These are phyloP conservation scores for Tuber calosporum DNA, from an alignment of 495 filamentous ascomycete genomes.

Conservation along the genomic window DNA sequence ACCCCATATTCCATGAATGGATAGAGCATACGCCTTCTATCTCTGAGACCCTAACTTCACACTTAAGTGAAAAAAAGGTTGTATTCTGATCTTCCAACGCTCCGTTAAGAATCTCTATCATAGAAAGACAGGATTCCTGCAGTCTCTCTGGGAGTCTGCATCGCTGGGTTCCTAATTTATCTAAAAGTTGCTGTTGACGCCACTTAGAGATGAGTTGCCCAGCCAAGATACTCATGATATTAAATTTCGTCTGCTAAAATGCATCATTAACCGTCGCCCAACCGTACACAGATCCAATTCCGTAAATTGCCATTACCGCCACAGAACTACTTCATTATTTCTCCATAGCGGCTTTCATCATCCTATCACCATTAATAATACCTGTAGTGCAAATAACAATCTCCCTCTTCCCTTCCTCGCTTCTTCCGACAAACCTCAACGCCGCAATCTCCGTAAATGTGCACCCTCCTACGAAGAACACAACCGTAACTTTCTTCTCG, in stretches of 20 bases:
- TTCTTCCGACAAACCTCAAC: constrained; percentile 76
- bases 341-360: constrained; percentile 74
- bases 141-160: constrained; percentile 58
- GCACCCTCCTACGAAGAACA: constrained; percentile 91
- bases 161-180: constrained; percentile 50
- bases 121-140: constrained; percentile 53
- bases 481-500: constrained; percentile 74
- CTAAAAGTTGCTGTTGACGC: constrained; percentile 14
- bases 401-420: constrained; percentile 73
- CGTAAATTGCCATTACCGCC: neutral
- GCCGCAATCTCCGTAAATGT: constrained; percentile 95
- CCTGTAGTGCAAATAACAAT: constrained; percentile 88
- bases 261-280: neutral
- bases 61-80: constrained; percentile 19
- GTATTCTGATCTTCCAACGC: constrained; percentile 32
- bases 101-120: constrained; percentile 37
- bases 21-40: constrained; percentile 43
- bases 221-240: constrained; percentile 1
- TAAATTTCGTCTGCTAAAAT: neutral
- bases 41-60: constrained; percentile 22
- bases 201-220: neutral
- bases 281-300: neutral
- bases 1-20: constrained; percentile 31
- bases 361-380: constrained; percentile 78
- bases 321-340: constrained; percentile 12